These are phyloP conservation scores for Rosa lucieae DNA, from an alignment of 306 rosid species.

Conservation along the genomic window DNA sequence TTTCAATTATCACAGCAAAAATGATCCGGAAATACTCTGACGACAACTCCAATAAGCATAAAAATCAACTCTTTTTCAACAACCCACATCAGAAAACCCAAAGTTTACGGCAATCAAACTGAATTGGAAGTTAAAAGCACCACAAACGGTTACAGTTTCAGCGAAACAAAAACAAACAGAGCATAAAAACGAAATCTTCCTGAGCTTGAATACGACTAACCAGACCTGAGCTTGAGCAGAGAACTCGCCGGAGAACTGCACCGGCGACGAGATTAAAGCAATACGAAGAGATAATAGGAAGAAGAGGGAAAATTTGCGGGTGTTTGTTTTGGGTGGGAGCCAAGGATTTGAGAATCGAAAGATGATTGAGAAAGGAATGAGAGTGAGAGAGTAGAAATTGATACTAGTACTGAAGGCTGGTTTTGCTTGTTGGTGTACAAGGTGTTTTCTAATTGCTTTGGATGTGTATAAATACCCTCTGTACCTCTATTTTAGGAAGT, in stretches of 20 bases:
- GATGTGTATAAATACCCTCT: too few species aligned
- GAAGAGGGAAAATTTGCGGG: conserved; percentile 9
- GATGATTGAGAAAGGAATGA: neutral
- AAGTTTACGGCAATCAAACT: conserved; percentile 13
- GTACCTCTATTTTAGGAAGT: neutral
- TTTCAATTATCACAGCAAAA: neutral
- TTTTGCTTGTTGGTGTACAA: neutral
- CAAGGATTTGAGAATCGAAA: neutral
- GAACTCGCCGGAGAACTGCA: neutral
- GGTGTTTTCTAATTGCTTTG: too few species aligned
- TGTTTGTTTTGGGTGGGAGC: neutral
- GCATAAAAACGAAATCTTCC: neutral
- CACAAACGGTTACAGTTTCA: conserved; percentile 14
- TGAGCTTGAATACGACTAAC: neutral
- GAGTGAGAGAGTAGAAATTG: neutral
- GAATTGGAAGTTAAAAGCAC: conserved; percentile 17
- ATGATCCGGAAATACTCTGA: neutral
- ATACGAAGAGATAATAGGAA: too few species aligned
- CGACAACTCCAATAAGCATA: neutral
- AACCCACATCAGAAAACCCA: conserved; percentile 33
- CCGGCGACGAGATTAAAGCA: conserved; percentile 9
- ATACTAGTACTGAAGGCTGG: neutral
- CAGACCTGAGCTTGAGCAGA: neutral
- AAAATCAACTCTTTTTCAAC: neutral
- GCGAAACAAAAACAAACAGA: neutral